phyloP scores from a whole-genome alignment of 257 asterid genomes.

The Cinchona pubescens region DNA sequence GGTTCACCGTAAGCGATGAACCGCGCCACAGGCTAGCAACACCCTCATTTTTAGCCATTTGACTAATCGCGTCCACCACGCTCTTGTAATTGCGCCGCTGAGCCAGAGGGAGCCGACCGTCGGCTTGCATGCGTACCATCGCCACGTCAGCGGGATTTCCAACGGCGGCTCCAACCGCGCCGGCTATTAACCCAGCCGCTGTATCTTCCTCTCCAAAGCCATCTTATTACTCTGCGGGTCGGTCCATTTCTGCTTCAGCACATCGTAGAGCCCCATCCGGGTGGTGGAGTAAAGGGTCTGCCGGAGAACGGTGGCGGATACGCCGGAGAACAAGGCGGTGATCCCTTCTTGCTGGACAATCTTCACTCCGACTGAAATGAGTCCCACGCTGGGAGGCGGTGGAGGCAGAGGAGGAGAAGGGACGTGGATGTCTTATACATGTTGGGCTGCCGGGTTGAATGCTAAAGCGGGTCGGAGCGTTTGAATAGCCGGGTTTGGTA shows the following conservation, averaged over 20 bases:
- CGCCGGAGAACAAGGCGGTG: slow-evolving; percentile 77
- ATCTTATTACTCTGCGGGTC: slow-evolving; percentile 54
- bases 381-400: slow-evolving; percentile 57
- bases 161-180: slow-evolving; percentile 83
- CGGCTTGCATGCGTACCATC: slow-evolving; percentile 97
- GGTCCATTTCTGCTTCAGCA: slow-evolving; percentile 64
- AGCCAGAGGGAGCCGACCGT: slow-evolving; percentile 71
- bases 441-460: slow-evolving; percentile 27
- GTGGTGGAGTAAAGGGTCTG: slow-evolving; percentile 89
- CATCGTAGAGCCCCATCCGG: slow-evolving; percentile 84
- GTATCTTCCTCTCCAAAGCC: slow-evolving; percentile 58
- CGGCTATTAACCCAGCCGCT: slow-evolving; percentile 73
- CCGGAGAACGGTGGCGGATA: slow-evolving; percentile 91
- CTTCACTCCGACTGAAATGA: slow-evolving; percentile 54
- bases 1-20: slow-evolving; percentile 80
- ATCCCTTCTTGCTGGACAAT: slow-evolving; percentile 71
- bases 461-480: slow-evolving; percentile 65
- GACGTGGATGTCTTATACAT: slow-evolving; percentile 25
- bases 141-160: slow-evolving; percentile 96
- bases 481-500: slow-evolving; percentile 23
- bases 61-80: slow-evolving; percentile 78
- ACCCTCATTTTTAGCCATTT: slow-evolving; percentile 72
- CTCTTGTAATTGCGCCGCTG: slow-evolving; percentile 80
- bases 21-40: slow-evolving; percentile 90
- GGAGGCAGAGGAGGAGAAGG: slow-evolving; percentile 36